Conservation (phyloP, 805 yeast species). For the Hanseniaspora lindneri region DNA sequence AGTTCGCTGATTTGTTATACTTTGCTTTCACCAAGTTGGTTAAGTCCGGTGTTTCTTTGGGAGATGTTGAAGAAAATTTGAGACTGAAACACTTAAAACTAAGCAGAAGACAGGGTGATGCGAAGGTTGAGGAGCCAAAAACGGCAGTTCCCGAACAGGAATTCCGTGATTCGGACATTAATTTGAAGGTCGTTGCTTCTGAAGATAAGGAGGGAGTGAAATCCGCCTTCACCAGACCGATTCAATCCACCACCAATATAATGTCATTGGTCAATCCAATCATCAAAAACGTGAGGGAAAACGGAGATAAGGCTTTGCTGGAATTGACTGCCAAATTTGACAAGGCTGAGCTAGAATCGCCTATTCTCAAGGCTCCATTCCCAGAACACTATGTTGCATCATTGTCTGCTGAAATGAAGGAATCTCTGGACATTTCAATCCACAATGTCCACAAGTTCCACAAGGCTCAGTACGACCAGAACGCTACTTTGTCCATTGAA, state of each 20-base stretch:
- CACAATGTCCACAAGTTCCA: constrained; percentile 85
- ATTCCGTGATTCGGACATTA: constrained; percentile 25
- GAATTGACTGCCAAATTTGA: constrained; percentile 88
- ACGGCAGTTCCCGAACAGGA: constrained; percentile 20
- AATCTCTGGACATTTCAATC: constrained; percentile 81
- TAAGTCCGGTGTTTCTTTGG: constrained; percentile 63
- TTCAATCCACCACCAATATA: constrained; percentile 82
- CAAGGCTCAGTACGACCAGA: constrained; percentile 68
- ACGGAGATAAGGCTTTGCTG: constrained; percentile 80
- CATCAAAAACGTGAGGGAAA: constrained; percentile 56
- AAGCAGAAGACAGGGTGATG: constrained; percentile 90
- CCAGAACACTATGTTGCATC: constrained; percentile 63
- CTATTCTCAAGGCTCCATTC: constrained; percentile 81
- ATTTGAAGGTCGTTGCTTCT: constrained; percentile 23
- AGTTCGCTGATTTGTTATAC: constrained; percentile 83
- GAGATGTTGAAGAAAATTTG: constrained; percentile 74
- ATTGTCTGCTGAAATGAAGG: constrained; percentile 58
- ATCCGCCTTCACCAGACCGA: constrained; percentile 78
- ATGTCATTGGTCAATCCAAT: constrained; percentile 89
- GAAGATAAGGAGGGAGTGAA: constrained; percentile 34
- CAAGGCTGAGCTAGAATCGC: constrained; percentile 57
- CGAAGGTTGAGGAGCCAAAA: constrained; percentile 49
- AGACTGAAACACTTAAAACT: constrained; percentile 76
- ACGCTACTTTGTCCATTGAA: constrained; percentile 65
- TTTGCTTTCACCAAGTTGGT: constrained; percentile 65